Evolutionary conservation across 257 asterid species (phyloP).

Genomic region (Vinca minor): DNA sequence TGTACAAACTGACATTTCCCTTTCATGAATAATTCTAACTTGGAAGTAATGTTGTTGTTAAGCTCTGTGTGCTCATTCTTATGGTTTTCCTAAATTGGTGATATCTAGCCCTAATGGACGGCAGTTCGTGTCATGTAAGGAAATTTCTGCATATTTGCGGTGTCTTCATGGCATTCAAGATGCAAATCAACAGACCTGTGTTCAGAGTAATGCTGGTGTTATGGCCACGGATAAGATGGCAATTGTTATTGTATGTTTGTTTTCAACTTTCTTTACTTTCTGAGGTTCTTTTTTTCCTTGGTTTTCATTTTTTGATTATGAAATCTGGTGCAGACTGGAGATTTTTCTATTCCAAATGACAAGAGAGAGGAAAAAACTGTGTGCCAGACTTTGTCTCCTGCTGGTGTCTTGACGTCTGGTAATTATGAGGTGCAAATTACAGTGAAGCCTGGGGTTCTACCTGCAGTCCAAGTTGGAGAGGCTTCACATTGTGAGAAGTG

Average conservation of each 20-base stretch:
- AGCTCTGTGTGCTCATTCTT: conserved; percentile 5
- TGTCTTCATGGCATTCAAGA: conserved; percentile 46
- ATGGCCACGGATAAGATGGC: conserved; percentile 25
- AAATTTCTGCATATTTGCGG: conserved; percentile 55
- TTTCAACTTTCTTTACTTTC: conserved; percentile 1
- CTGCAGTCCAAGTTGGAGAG: conserved; percentile 34
- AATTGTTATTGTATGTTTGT: conserved; percentile 31
- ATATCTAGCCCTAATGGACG: conserved; percentile 75
- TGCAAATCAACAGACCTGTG: conserved; percentile 18
- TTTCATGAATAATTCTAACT: neutral
- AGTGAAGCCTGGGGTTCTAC: conserved; percentile 22
- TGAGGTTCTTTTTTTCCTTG: neutral
- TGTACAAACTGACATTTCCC: neutral
- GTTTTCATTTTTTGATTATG: conserved; percentile 14
- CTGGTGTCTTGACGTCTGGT: conserved; percentile 21
- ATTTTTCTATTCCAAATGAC: conserved; percentile 28
- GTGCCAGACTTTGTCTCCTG: conserved; percentile 27
- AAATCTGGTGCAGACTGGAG: conserved; percentile 33
- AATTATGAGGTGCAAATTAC: conserved; percentile 28
- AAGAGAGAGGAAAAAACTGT: conserved; percentile 21
- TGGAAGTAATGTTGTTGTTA: neutral
- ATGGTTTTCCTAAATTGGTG: conserved; percentile 13
- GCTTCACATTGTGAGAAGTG: conserved; percentile 35
- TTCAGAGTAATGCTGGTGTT: conserved; percentile 21
- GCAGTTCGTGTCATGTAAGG: conserved; percentile 70